Base-by-base conservation (phyloP, 2,329 filamentous ascomycete genomes). In the Hymenoscyphus linearis region DNA sequence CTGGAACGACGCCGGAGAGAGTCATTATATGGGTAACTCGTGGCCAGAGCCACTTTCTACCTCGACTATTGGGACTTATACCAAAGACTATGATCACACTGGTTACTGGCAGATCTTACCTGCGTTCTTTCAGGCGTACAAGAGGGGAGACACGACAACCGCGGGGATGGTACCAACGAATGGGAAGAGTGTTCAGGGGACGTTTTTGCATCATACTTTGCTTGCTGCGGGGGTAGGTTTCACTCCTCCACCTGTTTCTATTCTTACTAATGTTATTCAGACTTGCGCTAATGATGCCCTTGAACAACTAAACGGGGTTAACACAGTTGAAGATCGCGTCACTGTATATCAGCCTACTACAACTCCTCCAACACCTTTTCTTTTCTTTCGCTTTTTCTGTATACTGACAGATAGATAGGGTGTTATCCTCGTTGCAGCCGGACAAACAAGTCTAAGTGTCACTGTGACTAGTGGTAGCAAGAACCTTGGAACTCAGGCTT, bases 1-100 rank as follows among this genome's bases (percentile, higher is more conserved):
- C 14, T 77, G 76, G 75, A 77, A 77, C 55, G 76, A 77, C 56
- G 74, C 70, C 0, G 74, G 74, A 1, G 75, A 77, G 58, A 67
- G 67, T 12, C 75, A 76, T 62, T 77, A 78, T 58, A 73, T 77
- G 62, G 76, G 75, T 0, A 74, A 75, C n/a, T 59, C 73, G 10
- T 77, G 75, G 74, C 61, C 63, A 0, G 74, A 76, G 37, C 67
- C 71, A 0, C 69, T 75, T 53, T 62, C 62, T 9, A 66, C 63
- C 10, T 66, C 66, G 0, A 56, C 64, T 0, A 73, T 74, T 18
- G 52, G 52, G 2, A 64, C 59, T 1, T 74, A 75, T 34, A 69
- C 69, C 12, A 66, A 71, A 12, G 69, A 65, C 1, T 75, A 72
- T 50, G 67, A 73, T 55, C 75, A 77, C 59, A 73, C 61, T 1